Evolutionary conservation across 352 stramenopile species (phyloP).

Genomic region (Pythium utonaiense): DNA sequence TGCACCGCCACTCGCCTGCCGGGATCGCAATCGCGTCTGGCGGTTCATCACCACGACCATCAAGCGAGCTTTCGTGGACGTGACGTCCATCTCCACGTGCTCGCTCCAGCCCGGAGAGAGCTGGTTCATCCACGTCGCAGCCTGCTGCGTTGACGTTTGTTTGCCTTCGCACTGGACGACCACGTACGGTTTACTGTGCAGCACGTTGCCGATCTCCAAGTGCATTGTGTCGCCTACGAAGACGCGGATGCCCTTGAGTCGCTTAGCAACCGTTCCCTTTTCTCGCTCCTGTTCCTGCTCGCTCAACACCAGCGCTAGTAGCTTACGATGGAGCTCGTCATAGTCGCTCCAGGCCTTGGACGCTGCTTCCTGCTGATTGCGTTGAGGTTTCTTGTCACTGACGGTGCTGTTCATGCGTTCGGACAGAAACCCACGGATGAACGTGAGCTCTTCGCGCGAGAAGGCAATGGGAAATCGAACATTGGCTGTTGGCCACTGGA

Average conservation of each 20-base stretch:
- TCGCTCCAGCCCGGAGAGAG: conserved; percentile 61
- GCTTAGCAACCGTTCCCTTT: not conserved
- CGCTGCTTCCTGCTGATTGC: conserved; percentile 19
- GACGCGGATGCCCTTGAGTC: conserved; percentile 36
- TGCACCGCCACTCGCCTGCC: conserved; percentile 12
- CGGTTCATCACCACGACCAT: conserved; percentile 46
- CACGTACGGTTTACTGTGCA: conserved; percentile 48
- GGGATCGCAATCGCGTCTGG: conserved; percentile 7
- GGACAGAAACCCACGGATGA: conserved; percentile 20
- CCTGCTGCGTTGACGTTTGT: conserved; percentile 23
- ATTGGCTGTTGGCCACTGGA: conserved; percentile 13
- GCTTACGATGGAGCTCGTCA: conserved; percentile 35
- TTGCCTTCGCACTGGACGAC: conserved; percentile 42
- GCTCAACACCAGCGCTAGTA: conserved; percentile 28
- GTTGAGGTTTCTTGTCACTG: conserved; percentile 7
- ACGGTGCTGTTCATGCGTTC: conserved; percentile 1
- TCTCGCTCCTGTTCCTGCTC: conserved; percentile 10
- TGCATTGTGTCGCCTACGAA: conserved; percentile 43
- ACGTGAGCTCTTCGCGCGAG: conserved; percentile 13
- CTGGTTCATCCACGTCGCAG: conserved; percentile 50
- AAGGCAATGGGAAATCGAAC: conserved; percentile 10
- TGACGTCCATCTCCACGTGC: conserved; percentile 47
- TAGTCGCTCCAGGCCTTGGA: conserved; percentile 40
- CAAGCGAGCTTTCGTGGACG: conserved; percentile 34
- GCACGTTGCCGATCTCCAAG: conserved; percentile 35